phyloP scores from a whole-genome alignment of 2,329 filamentous ascomycete genomes.

The Alternaria sp. region DNA sequence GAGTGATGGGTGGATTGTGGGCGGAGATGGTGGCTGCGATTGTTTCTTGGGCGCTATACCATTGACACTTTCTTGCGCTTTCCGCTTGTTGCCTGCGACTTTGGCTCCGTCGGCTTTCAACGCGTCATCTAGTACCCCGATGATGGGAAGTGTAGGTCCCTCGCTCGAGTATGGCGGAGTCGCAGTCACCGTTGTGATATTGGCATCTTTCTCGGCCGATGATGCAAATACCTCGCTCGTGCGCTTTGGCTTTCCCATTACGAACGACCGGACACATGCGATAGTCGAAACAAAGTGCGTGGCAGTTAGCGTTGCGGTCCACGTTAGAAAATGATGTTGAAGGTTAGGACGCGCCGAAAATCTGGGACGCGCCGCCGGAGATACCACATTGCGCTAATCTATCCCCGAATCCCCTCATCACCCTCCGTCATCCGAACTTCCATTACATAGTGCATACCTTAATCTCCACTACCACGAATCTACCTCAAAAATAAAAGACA shows the following conservation, averaged over 20 bases:
- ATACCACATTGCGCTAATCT: constrained; percentile 6
- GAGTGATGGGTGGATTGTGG: constrained; percentile 22
- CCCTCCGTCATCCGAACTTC: neutral
- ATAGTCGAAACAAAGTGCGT: neutral
- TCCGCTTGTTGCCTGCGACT: constrained; percentile 17
- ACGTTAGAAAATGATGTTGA: constrained; percentile 6
- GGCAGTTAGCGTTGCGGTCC: neutral
- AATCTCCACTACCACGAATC: neutral
- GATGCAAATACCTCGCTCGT: constrained; percentile 35
- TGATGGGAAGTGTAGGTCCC: constrained; percentile 30
- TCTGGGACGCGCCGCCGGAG: constrained; percentile 15
- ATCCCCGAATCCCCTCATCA: constrained; percentile 11
- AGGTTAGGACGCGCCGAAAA: constrained; percentile 18
- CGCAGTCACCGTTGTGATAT: constrained; percentile 7
- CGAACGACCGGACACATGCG: neutral
- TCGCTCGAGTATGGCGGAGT: constrained; percentile 30
- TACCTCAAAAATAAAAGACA: neutral
- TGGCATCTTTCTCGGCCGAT: constrained; percentile 16
- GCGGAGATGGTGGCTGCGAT: constrained; percentile 7
- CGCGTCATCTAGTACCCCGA: constrained; percentile 7
- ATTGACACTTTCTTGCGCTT: neutral
- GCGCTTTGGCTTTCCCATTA: constrained; percentile 26
- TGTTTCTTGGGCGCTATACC: neutral
- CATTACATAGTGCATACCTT: neutral
- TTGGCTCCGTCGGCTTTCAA: neutral